phyloP scores from a whole-genome alignment of 208 protist species.

The Acanthamoeba lenticulata region DNA sequence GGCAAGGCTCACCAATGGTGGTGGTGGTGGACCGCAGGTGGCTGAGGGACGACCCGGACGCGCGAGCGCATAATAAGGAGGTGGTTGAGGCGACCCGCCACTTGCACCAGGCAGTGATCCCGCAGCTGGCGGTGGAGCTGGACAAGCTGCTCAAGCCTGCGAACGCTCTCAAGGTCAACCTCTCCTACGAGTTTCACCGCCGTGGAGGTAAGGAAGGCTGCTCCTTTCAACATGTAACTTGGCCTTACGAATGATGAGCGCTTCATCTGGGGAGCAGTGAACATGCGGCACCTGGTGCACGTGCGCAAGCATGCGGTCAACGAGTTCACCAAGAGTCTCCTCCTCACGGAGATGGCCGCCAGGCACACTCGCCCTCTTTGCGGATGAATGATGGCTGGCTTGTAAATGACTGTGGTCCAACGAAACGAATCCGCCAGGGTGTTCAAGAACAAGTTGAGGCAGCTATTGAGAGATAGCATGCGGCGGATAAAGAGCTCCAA shows the following conservation, averaged over 20 bases:
- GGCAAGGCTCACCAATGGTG: too few species aligned
- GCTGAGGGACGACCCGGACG: background rate
- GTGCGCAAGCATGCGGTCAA: background rate
- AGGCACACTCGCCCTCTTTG: background rate
- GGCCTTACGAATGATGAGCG: background rate
- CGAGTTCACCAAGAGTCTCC: background rate
- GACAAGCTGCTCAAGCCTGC: background rate
- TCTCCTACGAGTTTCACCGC: slow-evolving; percentile 48
- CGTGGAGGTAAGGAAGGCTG: background rate
- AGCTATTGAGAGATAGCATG: slow-evolving; percentile 54
- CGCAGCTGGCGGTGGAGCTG: background rate
- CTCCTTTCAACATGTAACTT: background rate
- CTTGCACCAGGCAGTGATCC: slow-evolving; percentile 19
- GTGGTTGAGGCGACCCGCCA: background rate
- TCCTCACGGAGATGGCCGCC: slow-evolving; percentile 38
- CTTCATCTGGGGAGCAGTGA: background rate
- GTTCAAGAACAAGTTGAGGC: slow-evolving; percentile 55
- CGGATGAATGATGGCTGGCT: too few species aligned
- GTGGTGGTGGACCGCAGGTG: background rate
- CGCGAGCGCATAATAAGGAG: slow-evolving; percentile 17
- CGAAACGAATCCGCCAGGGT: slow-evolving; percentile 47
- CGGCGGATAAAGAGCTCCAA: slow-evolving; percentile 41
- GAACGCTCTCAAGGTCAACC: background rate
- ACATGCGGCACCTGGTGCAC: slow-evolving; percentile 31
- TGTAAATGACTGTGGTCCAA: too few species aligned